These are phyloP conservation scores for Phytophthora rubi DNA, from an alignment of 352 stramenopile genomes.

Conservation along the genomic window DNA sequence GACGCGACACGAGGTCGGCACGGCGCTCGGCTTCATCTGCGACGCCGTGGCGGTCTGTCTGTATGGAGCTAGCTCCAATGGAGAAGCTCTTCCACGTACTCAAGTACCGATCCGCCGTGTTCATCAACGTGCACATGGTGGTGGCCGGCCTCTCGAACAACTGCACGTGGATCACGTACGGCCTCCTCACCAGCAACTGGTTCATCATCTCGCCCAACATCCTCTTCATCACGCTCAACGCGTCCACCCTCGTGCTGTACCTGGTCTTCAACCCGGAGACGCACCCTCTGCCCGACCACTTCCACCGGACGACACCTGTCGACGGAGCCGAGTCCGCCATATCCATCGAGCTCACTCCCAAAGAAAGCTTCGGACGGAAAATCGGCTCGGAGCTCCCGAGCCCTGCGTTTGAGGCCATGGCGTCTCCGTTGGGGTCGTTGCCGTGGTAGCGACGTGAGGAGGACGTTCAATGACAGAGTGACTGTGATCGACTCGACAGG, in stretches of 20 bases:
- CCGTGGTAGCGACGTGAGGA: slow-evolving; percentile 5
- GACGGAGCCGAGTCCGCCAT: slow-evolving; percentile 3
- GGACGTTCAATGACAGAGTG: neutral
- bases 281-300: slow-evolving; percentile 23
- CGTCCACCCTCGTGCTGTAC: slow-evolving; percentile 38
- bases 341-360: slow-evolving; percentile 20
- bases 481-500: too few species aligned
- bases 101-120: slow-evolving; percentile 42
- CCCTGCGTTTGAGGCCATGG: slow-evolving; percentile 19
- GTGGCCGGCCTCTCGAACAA: slow-evolving; percentile 51
- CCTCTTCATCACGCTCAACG: slow-evolving; percentile 38
- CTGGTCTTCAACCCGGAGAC: slow-evolving; percentile 35
- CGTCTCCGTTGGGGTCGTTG: slow-evolving; percentile 13
- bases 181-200: slow-evolving; percentile 36
- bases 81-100: slow-evolving; percentile 50
- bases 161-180: slow-evolving; percentile 44
- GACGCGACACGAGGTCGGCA: slow-evolving; percentile 25
- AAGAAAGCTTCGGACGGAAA: slow-evolving; percentile 18
- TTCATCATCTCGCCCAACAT: slow-evolving; percentile 42
- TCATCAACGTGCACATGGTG: slow-evolving; percentile 59
- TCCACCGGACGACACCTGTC: slow-evolving; percentile 7
- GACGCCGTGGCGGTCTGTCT: slow-evolving; percentile 43
- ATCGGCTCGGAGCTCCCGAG: slow-evolving; percentile 3
- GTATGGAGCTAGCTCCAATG: slow-evolving; percentile 41
- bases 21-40: slow-evolving; percentile 34